These are phyloP conservation scores for Abrus pulchellus DNA, from an alignment of 306 rosid genomes.

Conservation along the genomic window DNA sequence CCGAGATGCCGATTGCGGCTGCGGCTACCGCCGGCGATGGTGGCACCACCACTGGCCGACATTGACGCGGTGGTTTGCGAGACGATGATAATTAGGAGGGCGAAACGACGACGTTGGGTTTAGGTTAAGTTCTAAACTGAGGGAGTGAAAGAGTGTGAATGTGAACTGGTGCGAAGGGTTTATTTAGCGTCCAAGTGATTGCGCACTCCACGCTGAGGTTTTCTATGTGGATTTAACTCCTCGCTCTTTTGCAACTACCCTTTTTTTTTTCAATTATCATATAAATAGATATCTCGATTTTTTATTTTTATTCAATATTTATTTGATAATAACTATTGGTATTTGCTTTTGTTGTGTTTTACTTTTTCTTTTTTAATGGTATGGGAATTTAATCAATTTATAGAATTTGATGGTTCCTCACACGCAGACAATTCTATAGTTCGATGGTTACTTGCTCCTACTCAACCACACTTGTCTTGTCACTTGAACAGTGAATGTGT, in stretches of 20 bases:
- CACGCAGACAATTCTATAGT: not conserved
- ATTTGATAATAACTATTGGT: no score
- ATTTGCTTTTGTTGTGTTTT: no score
- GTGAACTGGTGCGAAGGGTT: slow-evolving; percentile 41
- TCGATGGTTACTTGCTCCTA: not conserved
- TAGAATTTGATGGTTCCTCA: not conserved
- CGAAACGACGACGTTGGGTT: slow-evolving; percentile 51
- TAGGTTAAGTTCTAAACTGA: slow-evolving; percentile 20
- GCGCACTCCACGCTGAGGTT: slow-evolving; percentile 21
- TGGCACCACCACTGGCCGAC: slow-evolving; percentile 76
- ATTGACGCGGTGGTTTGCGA: slow-evolving; percentile 51
- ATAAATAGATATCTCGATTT: no score
- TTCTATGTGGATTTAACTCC: slow-evolving; percentile 6
- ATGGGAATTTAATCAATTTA: no score
- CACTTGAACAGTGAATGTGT: not conserved
- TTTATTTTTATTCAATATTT: no score
- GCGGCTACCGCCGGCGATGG: slow-evolving; percentile 68
- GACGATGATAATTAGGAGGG: slow-evolving; percentile 18
- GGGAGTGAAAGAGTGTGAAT: not conserved
- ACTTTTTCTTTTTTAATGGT: no score
- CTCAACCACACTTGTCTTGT: slow-evolving; percentile 1
- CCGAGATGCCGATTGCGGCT: slow-evolving; percentile 58
- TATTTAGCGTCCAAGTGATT: slow-evolving; percentile 42
- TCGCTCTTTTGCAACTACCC: not conserved
- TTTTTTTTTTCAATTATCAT: not conserved